Base-by-base conservation (phyloP, 2,329 filamentous ascomycete species). In the Microsporum ferrugineum region DNA sequence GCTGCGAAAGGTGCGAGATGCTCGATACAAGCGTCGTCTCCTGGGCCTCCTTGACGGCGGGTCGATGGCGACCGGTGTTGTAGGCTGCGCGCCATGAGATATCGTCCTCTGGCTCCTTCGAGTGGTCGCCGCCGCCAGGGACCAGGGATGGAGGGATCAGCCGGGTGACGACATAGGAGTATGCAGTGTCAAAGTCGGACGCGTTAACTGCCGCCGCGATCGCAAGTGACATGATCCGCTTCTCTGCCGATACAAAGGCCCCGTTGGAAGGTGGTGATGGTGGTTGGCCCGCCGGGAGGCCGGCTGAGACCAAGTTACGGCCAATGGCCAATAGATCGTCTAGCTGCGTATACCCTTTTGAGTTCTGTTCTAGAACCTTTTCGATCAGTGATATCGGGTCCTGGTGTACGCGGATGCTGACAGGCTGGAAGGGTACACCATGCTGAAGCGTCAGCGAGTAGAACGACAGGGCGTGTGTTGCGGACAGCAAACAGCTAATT, bases 51-150 rank as follows among this genome's bases (percentile, higher is more conserved):
- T 67, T 66, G 53, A 68, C 61, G 39, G 65, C 66, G 39, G 73
- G 65, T 58, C 78, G 77, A 72, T 84, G 80, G 56, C 82, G 79
- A 17, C 84, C 84, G 23, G 84, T 84, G 61, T 80, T 78, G 68
- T 85, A 82, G 12, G 84, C 84, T 38, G 84, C 83, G 33, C 83
- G 81, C 84, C 84, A 87, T 61, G 83, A 82, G 34, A 83, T 78
- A 64, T 86, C 82, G 68, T 86, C 84, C 63, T 57, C 68, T 61
- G 17, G 63, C 53, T 3, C 69, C 60, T 41, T 73, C 72, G 66
- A 65, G 59, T 66, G 17, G 17, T 61, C 36, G 67, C 62, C 3
- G 71, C 64, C 34, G 71, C 65, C 51, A 71, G 65, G 58, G 12
- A 71, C 66, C 69, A 68, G 66, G 33, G 73, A 71, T 57, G 69